Percentiles rank a stretch among this genome's conserved stretches.
These are phyloP conservation scores for Pouteria glomerata DNA, from an alignment of 148 eudicot species.

Conservation along the genomic window DNA sequence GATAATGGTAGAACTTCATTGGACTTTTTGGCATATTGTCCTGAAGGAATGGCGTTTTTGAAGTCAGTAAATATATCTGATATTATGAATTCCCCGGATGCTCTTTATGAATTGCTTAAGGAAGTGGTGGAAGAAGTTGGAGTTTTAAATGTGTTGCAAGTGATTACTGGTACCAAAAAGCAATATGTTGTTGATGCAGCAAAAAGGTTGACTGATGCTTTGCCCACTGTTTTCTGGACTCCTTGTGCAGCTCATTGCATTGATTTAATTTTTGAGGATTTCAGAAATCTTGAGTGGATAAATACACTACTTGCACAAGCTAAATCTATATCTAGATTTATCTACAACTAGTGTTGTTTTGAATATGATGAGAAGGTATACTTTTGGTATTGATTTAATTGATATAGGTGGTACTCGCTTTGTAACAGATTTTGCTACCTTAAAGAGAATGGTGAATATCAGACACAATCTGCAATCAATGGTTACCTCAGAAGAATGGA, in stretches of 20 bases:
- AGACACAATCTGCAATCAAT: slow-evolving; percentile 78
- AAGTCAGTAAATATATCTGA: slow-evolving; percentile 68
- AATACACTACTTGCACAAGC: slow-evolving; percentile 57
- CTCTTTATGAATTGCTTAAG: slow-evolving; percentile 52
- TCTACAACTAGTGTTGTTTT: slow-evolving; percentile 67
- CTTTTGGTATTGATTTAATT: slow-evolving; percentile 81
- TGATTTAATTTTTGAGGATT: slow-evolving; percentile 66
- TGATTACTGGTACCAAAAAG: slow-evolving; percentile 62
- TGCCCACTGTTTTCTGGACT: slow-evolving; percentile 78
- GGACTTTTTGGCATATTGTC: slow-evolving; percentile 59
- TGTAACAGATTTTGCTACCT: slow-evolving; percentile 56
- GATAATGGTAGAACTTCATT: slow-evolving; percentile 51
- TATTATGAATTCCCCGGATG: slow-evolving; percentile 40
- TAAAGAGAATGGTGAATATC: slow-evolving; percentile 66
- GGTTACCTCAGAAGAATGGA: slow-evolving; percentile 96
- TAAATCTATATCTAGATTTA: slow-evolving; percentile 68
- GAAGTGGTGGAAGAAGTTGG: slow-evolving; percentile 85
- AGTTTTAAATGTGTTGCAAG: slow-evolving; percentile 68
- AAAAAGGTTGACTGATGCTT: slow-evolving; percentile 50
- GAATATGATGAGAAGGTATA: slow-evolving; percentile 83
- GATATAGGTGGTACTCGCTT: slow-evolving; percentile 49
- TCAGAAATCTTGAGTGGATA: slow-evolving; percentile 62
- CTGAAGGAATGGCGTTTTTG: slow-evolving; percentile 71
- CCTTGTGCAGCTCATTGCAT: slow-evolving; percentile 76
- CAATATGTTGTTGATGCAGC: slow-evolving; percentile 65